Evolutionary conservation across 176 grass and related monocot species (phyloP), one percentile per base, ranked within the genome.

Genomic region (Pontederia paniculata): DNA sequence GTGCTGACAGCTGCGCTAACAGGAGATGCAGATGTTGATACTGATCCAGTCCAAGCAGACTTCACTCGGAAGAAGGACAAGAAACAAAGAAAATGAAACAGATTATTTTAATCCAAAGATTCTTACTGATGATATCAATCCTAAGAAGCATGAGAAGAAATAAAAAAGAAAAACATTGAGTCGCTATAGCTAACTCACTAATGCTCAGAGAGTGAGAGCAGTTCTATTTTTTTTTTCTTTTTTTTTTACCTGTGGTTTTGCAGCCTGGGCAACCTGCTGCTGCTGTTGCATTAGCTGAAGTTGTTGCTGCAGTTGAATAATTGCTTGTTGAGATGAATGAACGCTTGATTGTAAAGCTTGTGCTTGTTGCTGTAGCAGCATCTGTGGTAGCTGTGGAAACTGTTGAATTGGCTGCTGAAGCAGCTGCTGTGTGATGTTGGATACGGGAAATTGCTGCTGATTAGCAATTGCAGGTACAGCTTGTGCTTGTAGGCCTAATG

Each of bases 261-360:
- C 21, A 50, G 66, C 73, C 21, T 83, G 78, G 58, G 77, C 58
- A 53, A 55, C 45, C 51, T 66, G 71, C 63, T 84, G 78, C 3
- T 37, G 59, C 20, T 84, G 85, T 62, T 98, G 86, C 83, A 98
- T 91, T 68, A 82, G 63, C 60, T 91, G 93, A 50, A 98, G 74
- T 62, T 98, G 87, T 70, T 98, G 93, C 58, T 98, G 93, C 44
- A 98, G 75, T 70, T 98, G 93, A 59, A 82, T 81, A 81, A 98
- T 98, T 0, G 87, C 87, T 25, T 91, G 86, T 75, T 98, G 93
- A 62, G 93, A 91, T 48, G 93, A 98, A 25, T 98, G 93, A 73
- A 88, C 88, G 51, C 83, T 98, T 22, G 93, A 91, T 66, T 91
- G 93, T 69, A 98, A 74, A 69, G 93, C 80, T 54, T 82, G 79